Percentiles rank a stretch among this genome's conserved stretches.
Conservation (phyloP, 1,284 basidiomycete species). For the Phlebopus sp. region DNA sequence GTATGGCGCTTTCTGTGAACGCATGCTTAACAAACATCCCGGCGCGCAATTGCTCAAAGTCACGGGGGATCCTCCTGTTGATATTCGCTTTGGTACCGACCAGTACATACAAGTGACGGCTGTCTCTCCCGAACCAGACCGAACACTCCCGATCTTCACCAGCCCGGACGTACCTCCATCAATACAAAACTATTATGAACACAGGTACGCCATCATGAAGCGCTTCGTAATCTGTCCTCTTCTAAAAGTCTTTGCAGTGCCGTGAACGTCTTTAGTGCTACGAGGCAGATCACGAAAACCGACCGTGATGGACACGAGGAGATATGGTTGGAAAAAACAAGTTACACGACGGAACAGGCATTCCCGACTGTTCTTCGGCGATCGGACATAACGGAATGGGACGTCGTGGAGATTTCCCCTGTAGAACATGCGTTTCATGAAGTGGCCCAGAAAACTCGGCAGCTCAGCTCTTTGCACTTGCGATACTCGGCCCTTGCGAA, state of each 20-base stretch:
- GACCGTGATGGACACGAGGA: slow-evolving; percentile 67
- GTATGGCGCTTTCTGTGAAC: slow-evolving; percentile 85
- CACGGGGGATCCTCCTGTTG: slow-evolving; percentile 75
- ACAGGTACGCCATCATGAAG: slow-evolving; percentile 50
- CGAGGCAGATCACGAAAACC: slow-evolving; percentile 63
- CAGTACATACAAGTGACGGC: slow-evolving; percentile 89
- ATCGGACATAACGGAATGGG: slow-evolving; percentile 81
- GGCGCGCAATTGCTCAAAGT: slow-evolving; percentile 79
- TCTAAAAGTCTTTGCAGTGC: slow-evolving; percentile 46
- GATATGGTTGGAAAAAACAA: slow-evolving; percentile 87
- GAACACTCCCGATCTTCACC: slow-evolving; percentile 74
- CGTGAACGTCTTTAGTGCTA: slow-evolving; percentile 79
- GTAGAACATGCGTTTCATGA: slow-evolving; percentile 83
- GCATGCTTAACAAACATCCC: slow-evolving; percentile 90
- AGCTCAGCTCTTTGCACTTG: slow-evolving; percentile 66
- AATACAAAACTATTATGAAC: slow-evolving; percentile 85
- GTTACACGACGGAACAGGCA: slow-evolving; percentile 81
- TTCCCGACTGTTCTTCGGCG: slow-evolving; percentile 92
- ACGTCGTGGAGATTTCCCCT: slow-evolving; percentile 81
- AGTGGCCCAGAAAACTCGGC: slow-evolving; percentile 74
- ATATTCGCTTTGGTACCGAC: slow-evolving; percentile 76
- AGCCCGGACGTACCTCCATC: slow-evolving; percentile 82
- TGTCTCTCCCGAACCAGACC: slow-evolving; percentile 84
- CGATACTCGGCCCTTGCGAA: slow-evolving; percentile 79
- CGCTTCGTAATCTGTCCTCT: slow-evolving; percentile 3